A percentile compares a stretch with the other conserved stretches of the same genome.
Conservation (phyloP, 164 flowering plant genomes). For the Sextonia rubra region DNA sequence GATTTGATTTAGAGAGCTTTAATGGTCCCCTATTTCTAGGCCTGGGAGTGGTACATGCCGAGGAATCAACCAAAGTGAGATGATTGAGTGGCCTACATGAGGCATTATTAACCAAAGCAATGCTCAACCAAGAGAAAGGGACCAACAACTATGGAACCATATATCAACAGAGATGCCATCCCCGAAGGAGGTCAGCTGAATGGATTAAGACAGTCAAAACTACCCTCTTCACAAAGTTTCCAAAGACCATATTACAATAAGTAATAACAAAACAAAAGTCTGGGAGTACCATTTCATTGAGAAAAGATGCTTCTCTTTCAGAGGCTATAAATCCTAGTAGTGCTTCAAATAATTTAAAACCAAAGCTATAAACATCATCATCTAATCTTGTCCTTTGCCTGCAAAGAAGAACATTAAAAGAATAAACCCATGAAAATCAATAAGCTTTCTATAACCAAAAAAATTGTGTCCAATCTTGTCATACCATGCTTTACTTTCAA, state of each 20-base stretch:
- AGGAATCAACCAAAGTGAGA: too few species aligned
- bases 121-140: too few species aligned
- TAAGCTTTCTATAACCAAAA: not conserved
- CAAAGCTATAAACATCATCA: slow-evolving; percentile 90
- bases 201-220: not conserved
- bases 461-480: not conserved
- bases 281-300: slow-evolving; percentile 73
- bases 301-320: slow-evolving; percentile 64
- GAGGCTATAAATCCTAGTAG: slow-evolving; percentile 66
- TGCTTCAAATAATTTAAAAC: slow-evolving; percentile 75
- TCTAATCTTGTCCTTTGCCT: slow-evolving; percentile 38
- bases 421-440: not conserved
- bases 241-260: not conserved
- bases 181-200: not conserved
- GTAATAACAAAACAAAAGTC: not conserved
- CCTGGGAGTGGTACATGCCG: too few species aligned
- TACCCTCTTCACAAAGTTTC: too few species aligned
- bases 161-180: not conserved
- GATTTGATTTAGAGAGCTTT: too few species aligned
- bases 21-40: too few species aligned
- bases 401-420: slow-evolving; percentile 15
- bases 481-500: slow-evolving; percentile 36
- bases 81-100: too few species aligned
- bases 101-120: too few species aligned
- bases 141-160: too few species aligned